A percentile compares a stretch with the other conserved stretches of the same genome.
Evolutionary conservation across 345 rosid species (phyloP).

Genomic region (Euphorbia peplus): DNA sequence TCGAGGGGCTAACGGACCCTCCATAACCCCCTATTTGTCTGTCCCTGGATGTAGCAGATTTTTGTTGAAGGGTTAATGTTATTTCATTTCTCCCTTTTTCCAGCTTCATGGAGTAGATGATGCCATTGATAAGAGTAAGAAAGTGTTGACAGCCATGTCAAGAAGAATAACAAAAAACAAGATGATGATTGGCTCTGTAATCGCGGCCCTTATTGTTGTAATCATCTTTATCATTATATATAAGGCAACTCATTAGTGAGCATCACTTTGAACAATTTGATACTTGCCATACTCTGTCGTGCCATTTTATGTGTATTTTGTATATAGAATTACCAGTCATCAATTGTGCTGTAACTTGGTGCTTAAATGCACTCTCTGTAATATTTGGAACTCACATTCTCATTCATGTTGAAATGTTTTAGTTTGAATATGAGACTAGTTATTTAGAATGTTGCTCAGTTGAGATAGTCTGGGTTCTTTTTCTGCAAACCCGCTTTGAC

Average conservation of each 20-base stretch:
- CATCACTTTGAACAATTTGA: constrained; percentile 9
- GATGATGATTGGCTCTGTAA: constrained; percentile 30
- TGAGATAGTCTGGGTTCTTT: too few relatives aligned
- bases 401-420: too few relatives aligned
- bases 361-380: too few relatives aligned
- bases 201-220: constrained; percentile 29
- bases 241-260: constrained; percentile 32
- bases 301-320: constrained; percentile 17
- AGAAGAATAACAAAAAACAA: constrained; percentile 32
- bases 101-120: constrained; percentile 39
- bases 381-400: too few relatives aligned
- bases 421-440: too few relatives aligned
- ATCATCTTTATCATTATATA: constrained; percentile 26
- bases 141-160: constrained; percentile 28
- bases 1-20: too few relatives aligned
- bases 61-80: background rate
- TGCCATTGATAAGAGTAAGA: constrained; percentile 39
- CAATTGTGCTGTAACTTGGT: background rate
- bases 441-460: too few relatives aligned
- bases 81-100: background rate
- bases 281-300: constrained; percentile 2
- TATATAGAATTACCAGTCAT: constrained; percentile 7
- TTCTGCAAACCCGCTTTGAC: too few relatives aligned
- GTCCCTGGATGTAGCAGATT: background rate
- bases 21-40: too few relatives aligned